Evolutionary conservation across 2,329 filamentous ascomycete genomes (phyloP).

Genomic region (Pyrenochaeta sp.): DNA sequence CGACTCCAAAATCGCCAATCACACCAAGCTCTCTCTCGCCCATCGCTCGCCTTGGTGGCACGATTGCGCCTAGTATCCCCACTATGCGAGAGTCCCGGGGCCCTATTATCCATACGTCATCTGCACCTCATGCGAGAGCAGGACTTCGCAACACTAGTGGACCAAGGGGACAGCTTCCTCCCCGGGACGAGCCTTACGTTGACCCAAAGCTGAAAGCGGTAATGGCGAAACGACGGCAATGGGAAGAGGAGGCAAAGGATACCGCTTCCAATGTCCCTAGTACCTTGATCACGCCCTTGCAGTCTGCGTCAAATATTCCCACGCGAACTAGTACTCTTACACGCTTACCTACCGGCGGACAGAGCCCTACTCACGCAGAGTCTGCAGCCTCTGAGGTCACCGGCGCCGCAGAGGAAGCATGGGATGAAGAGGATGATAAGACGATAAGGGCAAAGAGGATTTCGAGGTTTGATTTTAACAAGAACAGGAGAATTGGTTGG

Average conservation of each 20-base stretch:
- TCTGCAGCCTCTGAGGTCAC: neutral
- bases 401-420: neutral
- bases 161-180: conserved; percentile 7
- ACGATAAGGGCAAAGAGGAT: conserved; percentile 6
- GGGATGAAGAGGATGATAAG: neutral
- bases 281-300: conserved; percentile 10
- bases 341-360: neutral
- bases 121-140: conserved; percentile 5
- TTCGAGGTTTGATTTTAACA: conserved; percentile 11
- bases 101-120: conserved; percentile 6
- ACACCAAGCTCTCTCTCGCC: conserved; percentile 19
- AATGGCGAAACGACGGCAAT: conserved; percentile 19
- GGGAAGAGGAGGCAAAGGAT: conserved; percentile 14
- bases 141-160: conserved; percentile 4
- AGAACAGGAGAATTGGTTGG: conserved; percentile 19
- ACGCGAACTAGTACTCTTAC: neutral
- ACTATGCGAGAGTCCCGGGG: conserved; percentile 15
- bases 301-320: conserved; percentile 10
- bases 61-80: conserved; percentile 16
- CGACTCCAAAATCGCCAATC: conserved; percentile 9
- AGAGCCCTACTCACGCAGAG: neutral
- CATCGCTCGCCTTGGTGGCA: conserved; percentile 23
- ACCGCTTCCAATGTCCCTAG: neutral
- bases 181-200: conserved; percentile 7
- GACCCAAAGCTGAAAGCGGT: conserved; percentile 16